A percentile compares a stretch with the other conserved stretches of the same genome.
Evolutionary conservation across 2,329 filamentous ascomycete species (phyloP).

Genomic region (Zasmidium angulare): DNA sequence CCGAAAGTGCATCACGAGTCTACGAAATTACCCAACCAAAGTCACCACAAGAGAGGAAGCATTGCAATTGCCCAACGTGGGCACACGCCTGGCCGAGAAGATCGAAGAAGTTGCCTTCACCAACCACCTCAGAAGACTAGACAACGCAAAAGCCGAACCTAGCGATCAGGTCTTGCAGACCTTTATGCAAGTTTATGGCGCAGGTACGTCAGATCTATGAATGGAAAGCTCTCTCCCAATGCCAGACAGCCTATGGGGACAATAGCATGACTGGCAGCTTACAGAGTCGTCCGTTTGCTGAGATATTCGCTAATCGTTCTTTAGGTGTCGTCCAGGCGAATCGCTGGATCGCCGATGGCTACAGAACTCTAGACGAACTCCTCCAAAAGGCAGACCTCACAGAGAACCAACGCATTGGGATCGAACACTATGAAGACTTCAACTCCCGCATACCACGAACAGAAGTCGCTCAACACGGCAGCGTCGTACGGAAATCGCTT

Average conservation of each 20-base stretch:
- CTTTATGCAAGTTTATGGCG: conserved; percentile 73
- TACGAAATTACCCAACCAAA: conserved; percentile 64
- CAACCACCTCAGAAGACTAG: conserved; percentile 67
- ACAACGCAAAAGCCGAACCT: conserved; percentile 67
- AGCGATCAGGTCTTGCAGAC: conserved; percentile 63
- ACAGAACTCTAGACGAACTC: conserved; percentile 73
- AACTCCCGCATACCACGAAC: conserved; percentile 71
- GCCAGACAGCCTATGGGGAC: too few relatives aligned
- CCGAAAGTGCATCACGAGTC: conserved; percentile 70
- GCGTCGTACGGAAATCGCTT: conserved; percentile 61
- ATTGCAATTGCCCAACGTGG: conserved; percentile 65
- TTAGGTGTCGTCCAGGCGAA: conserved; percentile 66
- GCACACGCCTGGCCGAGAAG: conserved; percentile 72
- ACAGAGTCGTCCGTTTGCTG: too few relatives aligned
- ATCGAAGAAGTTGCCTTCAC: conserved; percentile 87
- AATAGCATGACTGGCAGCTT: too few relatives aligned
- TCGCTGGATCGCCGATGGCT: conserved; percentile 74
- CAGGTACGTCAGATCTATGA: too few relatives aligned
- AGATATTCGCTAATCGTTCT: too few relatives aligned
- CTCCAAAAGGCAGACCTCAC: conserved; percentile 61
- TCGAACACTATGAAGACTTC: conserved; percentile 80
- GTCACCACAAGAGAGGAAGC: conserved; percentile 72
- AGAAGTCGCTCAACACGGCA: conserved; percentile 71
- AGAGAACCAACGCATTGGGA: conserved; percentile 68
- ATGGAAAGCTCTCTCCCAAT: too few relatives aligned